A percentile compares a stretch with the other conserved stretches of the same genome.
Conservation (phyloP, 2,329 filamentous ascomycete species). For the Colletotrichum phormii region DNA sequence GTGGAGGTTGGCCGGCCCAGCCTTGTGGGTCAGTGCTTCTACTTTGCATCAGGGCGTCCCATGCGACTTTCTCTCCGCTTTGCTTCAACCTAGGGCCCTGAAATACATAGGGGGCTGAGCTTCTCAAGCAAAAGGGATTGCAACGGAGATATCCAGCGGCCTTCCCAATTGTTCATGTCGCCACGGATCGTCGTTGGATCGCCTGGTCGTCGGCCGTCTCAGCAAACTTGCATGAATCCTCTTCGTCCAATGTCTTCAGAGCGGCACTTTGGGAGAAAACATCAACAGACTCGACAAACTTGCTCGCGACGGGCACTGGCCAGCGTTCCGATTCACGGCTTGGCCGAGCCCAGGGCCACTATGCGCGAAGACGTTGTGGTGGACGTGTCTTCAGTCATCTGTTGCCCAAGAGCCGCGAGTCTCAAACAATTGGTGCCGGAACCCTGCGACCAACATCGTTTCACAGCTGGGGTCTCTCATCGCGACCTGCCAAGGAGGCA, state of each 20-base stretch:
- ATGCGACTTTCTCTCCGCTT: conserved; percentile 24
- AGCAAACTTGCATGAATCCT: conserved; percentile 20
- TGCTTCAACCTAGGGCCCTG: not conserved
- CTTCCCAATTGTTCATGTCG: conserved; percentile 11
- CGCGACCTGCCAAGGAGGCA: conserved; percentile 18
- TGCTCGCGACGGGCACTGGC: conserved; percentile 26
- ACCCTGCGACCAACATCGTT: conserved; percentile 46
- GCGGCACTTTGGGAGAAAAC: conserved; percentile 9
- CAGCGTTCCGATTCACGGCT: conserved; percentile 30
- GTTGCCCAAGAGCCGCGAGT: conserved; percentile 41
- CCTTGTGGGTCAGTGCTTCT: conserved; percentile 27
- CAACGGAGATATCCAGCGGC: conserved; percentile 16
- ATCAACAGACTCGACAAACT: conserved; percentile 21
- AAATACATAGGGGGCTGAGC: not conserved
- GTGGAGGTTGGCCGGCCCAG: conserved; percentile 7
- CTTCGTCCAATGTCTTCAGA: conserved; percentile 23
- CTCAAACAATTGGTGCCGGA: conserved; percentile 47
- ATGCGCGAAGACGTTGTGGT: conserved; percentile 7
- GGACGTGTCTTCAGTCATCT: not conserved
- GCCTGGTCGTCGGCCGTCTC: conserved; percentile 29
- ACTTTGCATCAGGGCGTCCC: conserved; percentile 11
- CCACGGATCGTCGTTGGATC: conserved; percentile 25
- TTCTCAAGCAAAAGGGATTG: not conserved
- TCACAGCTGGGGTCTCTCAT: conserved; percentile 40
- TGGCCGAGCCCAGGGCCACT: conserved; percentile 26